phyloP scores from a whole-genome alignment of 352 stramenopile genomes.

The Globisporangium yorkense region DNA sequence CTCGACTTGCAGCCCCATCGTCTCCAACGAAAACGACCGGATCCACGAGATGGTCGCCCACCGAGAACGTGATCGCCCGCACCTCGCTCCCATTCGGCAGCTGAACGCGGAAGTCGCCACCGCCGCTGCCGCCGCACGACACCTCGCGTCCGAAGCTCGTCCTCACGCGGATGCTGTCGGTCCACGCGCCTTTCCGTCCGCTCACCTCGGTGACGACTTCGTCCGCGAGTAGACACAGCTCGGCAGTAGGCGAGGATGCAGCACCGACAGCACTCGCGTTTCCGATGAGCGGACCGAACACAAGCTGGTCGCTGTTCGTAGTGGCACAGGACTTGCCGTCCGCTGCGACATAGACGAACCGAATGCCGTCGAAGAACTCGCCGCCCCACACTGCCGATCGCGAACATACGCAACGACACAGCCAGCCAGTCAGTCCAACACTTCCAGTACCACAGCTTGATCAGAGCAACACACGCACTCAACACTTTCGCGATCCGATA shows the following conservation, averaged over 20 bases:
- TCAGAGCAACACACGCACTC: conserved; percentile 30
- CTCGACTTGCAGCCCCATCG: neutral
- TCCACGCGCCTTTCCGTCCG: conserved; percentile 75
- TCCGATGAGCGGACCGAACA: conserved; percentile 40
- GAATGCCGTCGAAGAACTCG: conserved; percentile 63
- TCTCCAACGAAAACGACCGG: conserved; percentile 39
- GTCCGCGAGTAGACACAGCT: conserved; percentile 31
- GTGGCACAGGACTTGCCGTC: conserved; percentile 7
- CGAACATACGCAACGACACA: conserved; percentile 8
- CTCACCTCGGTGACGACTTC: conserved; percentile 45
- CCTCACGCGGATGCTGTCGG: conserved; percentile 43
- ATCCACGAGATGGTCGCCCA: conserved; percentile 67
- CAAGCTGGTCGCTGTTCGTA: conserved; percentile 8
- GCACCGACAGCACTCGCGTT: conserved; percentile 32
- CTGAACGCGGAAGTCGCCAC: conserved; percentile 40
- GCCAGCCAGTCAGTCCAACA: neutral
- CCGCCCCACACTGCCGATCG: conserved; percentile 55
- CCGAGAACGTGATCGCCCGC: conserved; percentile 49
- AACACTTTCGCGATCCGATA: conserved; percentile 46
- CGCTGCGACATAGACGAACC: conserved; percentile 50
- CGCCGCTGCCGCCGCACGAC: conserved; percentile 52
- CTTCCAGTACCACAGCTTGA: neutral
- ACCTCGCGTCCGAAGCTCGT: conserved; percentile 66
- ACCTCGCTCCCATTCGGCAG: conserved; percentile 34
- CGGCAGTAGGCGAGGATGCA: conserved; percentile 23